Conservation (phyloP, 192 early-diverging fungal genomes). For the Funneliformis mosseae region DNA sequence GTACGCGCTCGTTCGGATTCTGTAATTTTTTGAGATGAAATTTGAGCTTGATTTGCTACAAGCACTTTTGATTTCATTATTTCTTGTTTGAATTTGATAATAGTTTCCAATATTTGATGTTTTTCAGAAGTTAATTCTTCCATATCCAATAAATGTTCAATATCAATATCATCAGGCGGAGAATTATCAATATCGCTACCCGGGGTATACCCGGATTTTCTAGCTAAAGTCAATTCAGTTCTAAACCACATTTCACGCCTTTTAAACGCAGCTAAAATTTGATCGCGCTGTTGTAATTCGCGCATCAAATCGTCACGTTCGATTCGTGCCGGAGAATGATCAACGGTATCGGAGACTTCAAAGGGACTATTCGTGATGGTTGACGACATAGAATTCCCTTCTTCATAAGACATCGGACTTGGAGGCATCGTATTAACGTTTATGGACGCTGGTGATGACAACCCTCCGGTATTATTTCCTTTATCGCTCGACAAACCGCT, state of each 20-base stretch:
- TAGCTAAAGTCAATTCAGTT: constrained; percentile 45
- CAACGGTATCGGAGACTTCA: neutral
- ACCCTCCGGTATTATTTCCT: neutral
- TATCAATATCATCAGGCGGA: constrained; percentile 17
- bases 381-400: neutral
- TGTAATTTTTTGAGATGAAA: constrained; percentile 49
- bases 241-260: constrained; percentile 52
- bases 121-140: constrained; percentile 51
- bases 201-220: constrained; percentile 35
- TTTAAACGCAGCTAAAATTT: constrained; percentile 38
- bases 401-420: neutral
- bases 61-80: constrained; percentile 42
- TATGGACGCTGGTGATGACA: neutral
- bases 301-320: constrained; percentile 32
- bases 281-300: constrained; percentile 39
- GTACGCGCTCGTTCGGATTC: constrained; percentile 51
- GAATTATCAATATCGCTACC: constrained; percentile 35
- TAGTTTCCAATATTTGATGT: constrained; percentile 47
- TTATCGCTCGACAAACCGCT: neutral
- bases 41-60: constrained; percentile 39
- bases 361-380: neutral
- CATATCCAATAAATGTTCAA: constrained; percentile 42
- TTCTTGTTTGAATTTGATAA: constrained; percentile 53
- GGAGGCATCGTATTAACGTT: neutral
- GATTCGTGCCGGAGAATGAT: constrained; percentile 3